phyloP scores from a whole-genome alignment of 1,139 yeast genomes.

The Oligophagozyma castellii region DNA sequence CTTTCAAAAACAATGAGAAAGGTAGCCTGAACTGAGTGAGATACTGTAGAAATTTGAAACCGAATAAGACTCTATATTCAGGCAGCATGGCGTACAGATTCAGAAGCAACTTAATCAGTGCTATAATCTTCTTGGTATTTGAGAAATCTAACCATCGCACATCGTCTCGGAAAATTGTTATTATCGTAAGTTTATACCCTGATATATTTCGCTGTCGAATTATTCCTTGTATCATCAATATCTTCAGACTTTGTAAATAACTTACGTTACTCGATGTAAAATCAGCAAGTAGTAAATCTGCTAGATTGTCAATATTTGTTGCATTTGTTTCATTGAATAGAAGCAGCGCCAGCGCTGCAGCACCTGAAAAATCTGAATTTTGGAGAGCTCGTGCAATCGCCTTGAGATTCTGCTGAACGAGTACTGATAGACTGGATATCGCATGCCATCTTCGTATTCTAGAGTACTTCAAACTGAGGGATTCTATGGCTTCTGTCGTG shows the following conservation, averaged over 20 bases:
- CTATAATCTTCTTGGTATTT: slow-evolving; percentile 12
- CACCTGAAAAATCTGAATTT: no score
- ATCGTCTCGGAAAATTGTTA: slow-evolving; percentile 17
- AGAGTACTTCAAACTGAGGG: no score
- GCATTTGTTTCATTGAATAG: slow-evolving; percentile 17
- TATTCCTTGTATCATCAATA: slow-evolving; percentile 18
- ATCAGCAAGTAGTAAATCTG: slow-evolving; percentile 18
- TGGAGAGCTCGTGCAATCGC: no score
- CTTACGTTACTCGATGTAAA: slow-evolving; percentile 11
- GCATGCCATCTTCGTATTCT: no score
- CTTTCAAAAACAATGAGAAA: slow-evolving; percentile 16
- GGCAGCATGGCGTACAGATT: slow-evolving; percentile 16
- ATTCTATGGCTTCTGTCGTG: no score
- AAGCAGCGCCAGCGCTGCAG: no score
- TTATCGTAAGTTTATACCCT: slow-evolving; percentile 7
- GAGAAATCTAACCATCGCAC: slow-evolving; percentile 11
- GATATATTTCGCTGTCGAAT: slow-evolving; percentile 10
- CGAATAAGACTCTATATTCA: slow-evolving; percentile 14
- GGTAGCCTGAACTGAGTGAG: slow-evolving; percentile 12
- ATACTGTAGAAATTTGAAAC: slow-evolving; percentile 22
- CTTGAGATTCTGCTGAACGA: no score
- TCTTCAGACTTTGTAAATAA: slow-evolving; percentile 18
- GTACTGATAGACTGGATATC: no score
- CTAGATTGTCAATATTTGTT: slow-evolving; percentile 6
- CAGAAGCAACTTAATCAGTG: slow-evolving; percentile 17